phyloP scores from a whole-genome alignment of 2,329 filamentous ascomycete genomes.

The Pseudocercospora musae region DNA sequence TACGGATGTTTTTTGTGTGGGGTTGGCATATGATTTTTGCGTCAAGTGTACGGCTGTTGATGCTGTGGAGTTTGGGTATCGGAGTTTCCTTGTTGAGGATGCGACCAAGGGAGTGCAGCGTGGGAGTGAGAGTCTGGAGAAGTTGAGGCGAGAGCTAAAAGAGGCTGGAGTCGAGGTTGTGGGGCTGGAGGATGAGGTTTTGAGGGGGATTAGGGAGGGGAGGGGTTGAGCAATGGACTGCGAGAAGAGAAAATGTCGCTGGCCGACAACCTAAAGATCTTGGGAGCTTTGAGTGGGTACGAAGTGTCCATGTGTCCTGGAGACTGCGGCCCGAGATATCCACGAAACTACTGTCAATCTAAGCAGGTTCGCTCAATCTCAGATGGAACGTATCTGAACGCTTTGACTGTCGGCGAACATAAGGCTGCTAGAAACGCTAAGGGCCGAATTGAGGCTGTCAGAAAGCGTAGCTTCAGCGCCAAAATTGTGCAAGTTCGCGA shows the following conservation, averaged over 20 bases:
- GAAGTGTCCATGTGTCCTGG: background rate
- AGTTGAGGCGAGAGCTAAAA: conserved; percentile 44
- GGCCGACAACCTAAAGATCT: background rate
- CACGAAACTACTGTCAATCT: background rate
- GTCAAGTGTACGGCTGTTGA: conserved; percentile 79
- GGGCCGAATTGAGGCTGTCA: too few relatives aligned
- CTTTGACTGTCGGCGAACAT: too few relatives aligned
- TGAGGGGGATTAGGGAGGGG: conserved; percentile 6
- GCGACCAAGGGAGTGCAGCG: conserved; percentile 71
- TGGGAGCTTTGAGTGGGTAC: background rate
- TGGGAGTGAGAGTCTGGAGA: conserved; percentile 54
- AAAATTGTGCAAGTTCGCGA: too few relatives aligned
- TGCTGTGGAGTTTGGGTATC: conserved; percentile 71
- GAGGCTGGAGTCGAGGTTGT: conserved; percentile 14
- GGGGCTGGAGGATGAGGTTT: conserved; percentile 5
- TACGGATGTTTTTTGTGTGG: conserved; percentile 80
- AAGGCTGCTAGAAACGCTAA: too few relatives aligned
- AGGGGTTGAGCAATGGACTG: background rate
- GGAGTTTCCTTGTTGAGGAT: conserved; percentile 72
- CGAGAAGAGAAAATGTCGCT: too few relatives aligned
- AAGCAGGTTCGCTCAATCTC: too few relatives aligned
- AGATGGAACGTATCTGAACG: too few relatives aligned
- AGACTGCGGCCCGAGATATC: background rate
- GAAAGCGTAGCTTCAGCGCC: too few relatives aligned
- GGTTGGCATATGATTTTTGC: conserved; percentile 85